These are phyloP conservation scores for Benincasa hispida DNA, from an alignment of 306 rosid species.

Conservation along the genomic window DNA sequence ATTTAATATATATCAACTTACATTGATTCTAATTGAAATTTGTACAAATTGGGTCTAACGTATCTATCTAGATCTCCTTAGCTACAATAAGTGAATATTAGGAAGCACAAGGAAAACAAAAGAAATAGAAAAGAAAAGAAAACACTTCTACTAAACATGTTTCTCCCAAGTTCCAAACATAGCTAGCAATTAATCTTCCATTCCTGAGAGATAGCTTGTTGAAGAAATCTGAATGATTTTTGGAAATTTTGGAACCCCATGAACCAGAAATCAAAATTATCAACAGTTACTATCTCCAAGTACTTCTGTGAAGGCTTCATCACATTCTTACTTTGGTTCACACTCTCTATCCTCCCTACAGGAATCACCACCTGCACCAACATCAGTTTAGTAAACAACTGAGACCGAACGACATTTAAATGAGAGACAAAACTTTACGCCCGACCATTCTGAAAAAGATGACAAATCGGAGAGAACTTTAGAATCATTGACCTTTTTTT, in stretches of 20 bases:
- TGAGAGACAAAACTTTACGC: neutral
- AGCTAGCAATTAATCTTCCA: neutral
- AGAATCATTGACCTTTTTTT: neutral
- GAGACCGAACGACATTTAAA: neutral
- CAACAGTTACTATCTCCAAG: constrained; percentile 46
- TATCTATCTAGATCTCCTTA: neutral
- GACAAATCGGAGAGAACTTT: too few species aligned
- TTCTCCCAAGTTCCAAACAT: neutral
- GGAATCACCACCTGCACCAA: constrained; percentile 24
- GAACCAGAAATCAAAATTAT: constrained; percentile 59
- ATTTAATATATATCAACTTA: neutral
- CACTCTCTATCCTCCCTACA: constrained; percentile 25
- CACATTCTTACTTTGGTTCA: constrained; percentile 35
- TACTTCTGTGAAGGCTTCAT: constrained; percentile 51
- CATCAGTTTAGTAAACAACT: neutral
- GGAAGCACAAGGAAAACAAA: neutral
- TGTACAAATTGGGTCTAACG: neutral
- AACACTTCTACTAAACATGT: neutral
- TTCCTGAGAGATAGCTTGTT: constrained; percentile 24
- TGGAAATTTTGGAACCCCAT: constrained; percentile 56
- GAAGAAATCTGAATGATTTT: constrained; percentile 32
- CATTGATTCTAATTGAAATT: neutral
- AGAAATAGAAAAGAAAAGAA: neutral
- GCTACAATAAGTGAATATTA: neutral
- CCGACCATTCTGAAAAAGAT: too few species aligned